Conservation (phyloP, 257 asterid genomes). For the Solanum lycopersicoides region DNA sequence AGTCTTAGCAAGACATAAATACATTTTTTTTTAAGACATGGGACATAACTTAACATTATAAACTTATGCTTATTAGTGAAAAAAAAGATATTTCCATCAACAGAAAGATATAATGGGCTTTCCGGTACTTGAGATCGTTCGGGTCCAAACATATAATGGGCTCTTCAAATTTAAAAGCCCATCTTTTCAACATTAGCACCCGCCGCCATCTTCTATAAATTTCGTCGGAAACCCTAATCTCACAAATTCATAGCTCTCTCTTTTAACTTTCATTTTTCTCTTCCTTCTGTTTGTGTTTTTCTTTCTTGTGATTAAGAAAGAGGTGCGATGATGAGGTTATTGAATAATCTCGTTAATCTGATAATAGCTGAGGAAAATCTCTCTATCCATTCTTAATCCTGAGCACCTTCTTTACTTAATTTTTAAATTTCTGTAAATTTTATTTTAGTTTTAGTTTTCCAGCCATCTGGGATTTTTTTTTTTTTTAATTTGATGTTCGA, state of each 20-base stretch:
- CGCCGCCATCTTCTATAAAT: not conserved
- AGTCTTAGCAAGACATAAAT: too few species aligned
- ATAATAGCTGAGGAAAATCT: not conserved
- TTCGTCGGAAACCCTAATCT: not conserved
- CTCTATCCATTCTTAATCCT: conserved; percentile 13
- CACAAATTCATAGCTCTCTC: not conserved
- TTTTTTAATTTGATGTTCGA: too few species aligned
- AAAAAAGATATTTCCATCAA: too few species aligned
- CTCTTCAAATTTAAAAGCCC: not conserved
- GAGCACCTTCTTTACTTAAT: conserved; percentile 14
- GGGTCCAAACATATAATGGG: not conserved
- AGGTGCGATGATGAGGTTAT: not conserved
- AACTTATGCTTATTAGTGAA: not conserved
- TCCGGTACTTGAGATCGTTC: not conserved
- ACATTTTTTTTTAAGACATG: not conserved
- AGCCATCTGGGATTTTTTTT: not conserved
- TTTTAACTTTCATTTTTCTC: not conserved
- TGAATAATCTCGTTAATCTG: not conserved
- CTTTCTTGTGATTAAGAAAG: not conserved
- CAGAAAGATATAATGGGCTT: not conserved
- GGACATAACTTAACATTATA: too few species aligned
- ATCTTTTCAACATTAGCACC: not conserved
- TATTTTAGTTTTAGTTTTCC: too few species aligned
- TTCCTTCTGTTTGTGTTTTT: not conserved
- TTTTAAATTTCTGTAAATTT: not conserved